phyloP scores from a whole-genome alignment of 441 rosid species.

The Iberis amara region DNA sequence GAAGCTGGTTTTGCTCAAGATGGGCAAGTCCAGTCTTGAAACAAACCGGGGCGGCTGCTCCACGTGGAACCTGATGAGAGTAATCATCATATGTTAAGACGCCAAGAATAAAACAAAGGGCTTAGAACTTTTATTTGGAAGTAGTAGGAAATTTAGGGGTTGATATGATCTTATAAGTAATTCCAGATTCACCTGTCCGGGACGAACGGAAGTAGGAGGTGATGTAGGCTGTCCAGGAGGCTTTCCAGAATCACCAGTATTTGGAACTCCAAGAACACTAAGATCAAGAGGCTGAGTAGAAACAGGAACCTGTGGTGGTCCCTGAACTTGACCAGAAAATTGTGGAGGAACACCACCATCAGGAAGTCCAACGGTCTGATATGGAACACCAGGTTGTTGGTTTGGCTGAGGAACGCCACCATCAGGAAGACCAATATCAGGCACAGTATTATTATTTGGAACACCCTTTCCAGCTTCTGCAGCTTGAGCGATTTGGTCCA shows the following conservation, averaged over 20 bases:
- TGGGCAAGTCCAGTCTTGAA: conserved; percentile 94
- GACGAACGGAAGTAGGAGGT: conserved; percentile 68
- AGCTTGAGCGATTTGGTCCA: conserved; percentile 60
- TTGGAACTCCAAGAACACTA: conserved; percentile 75
- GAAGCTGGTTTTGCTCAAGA: conserved; percentile 95
- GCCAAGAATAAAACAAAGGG: not conserved
- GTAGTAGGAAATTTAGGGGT: too few relatives aligned
- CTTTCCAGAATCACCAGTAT: conserved; percentile 58
- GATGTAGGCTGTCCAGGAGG: conserved; percentile 45
- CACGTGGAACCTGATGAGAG: conserved; percentile 73
- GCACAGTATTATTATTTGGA: conserved; percentile 32
- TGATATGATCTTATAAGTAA: too few relatives aligned
- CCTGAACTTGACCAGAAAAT: conserved; percentile 40
- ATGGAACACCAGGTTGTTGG: conserved; percentile 44
- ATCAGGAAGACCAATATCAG: conserved; percentile 67
- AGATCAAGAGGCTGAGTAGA: conserved; percentile 89
- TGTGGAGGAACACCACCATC: conserved; percentile 88
- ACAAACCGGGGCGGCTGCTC: conserved; percentile 85
- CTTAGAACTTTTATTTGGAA: too few relatives aligned
- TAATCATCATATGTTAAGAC: not conserved
- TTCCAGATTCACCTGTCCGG: conserved; percentile 74
- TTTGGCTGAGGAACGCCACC: conserved; percentile 64
- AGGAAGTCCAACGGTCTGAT: conserved; percentile 62
- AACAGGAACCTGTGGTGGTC: conserved; percentile 39
- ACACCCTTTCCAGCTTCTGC: conserved; percentile 35